These are phyloP conservation scores for Isoetes taiwanensis DNA, from an alignment of 75 land plant species.

Conservation along the genomic window DNA sequence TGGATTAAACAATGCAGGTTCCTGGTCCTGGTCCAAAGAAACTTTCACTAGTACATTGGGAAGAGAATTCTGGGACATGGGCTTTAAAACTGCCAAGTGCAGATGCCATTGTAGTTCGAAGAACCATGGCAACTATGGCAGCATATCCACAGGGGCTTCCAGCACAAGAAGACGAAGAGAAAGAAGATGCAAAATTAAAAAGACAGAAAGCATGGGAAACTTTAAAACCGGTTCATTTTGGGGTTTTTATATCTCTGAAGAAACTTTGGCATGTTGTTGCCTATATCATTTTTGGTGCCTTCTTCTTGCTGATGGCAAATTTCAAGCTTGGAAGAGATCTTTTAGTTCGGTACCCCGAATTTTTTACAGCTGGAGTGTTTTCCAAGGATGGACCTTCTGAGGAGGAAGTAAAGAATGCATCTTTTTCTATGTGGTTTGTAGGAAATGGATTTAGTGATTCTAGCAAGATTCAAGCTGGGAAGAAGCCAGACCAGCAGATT, in stretches of 20 bases:
- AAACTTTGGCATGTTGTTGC: conserved; percentile 33
- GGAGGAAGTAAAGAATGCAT: conserved; percentile 59
- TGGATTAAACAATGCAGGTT: conserved; percentile 33
- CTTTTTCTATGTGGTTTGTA: conserved; percentile 80
- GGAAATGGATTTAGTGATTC: conserved; percentile 69
- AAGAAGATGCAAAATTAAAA: conserved; percentile 26
- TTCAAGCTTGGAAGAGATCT: conserved; percentile 54
- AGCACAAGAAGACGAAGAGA: conserved; percentile 39
- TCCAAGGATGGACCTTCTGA: conserved; percentile 68
- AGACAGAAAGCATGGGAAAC: conserved; percentile 41
- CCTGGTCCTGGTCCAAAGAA: conserved; percentile 59
- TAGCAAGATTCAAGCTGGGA: conserved; percentile 8
- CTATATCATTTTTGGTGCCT: conserved; percentile 32
- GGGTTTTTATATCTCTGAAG: conserved; percentile 54
- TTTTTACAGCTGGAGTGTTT: conserved; percentile 67
- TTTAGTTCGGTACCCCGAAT: conserved; percentile 60
- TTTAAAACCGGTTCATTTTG: conserved; percentile 77
- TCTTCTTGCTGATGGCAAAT: conserved; percentile 31
- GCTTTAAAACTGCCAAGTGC: conserved; percentile 72
- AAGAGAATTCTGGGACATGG: conserved; percentile 59
- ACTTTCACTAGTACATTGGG: conserved; percentile 48
- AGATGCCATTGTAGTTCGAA: conserved; percentile 73
- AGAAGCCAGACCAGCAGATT: conserved; percentile 53
- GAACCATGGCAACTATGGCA: conserved; percentile 41
- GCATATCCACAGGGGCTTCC: conserved; percentile 43